Percentiles rank a stretch among this genome's conserved stretches.
These are phyloP conservation scores for Begonia masoniana DNA, from an alignment of 306 rosid genomes.

Conservation along the genomic window DNA sequence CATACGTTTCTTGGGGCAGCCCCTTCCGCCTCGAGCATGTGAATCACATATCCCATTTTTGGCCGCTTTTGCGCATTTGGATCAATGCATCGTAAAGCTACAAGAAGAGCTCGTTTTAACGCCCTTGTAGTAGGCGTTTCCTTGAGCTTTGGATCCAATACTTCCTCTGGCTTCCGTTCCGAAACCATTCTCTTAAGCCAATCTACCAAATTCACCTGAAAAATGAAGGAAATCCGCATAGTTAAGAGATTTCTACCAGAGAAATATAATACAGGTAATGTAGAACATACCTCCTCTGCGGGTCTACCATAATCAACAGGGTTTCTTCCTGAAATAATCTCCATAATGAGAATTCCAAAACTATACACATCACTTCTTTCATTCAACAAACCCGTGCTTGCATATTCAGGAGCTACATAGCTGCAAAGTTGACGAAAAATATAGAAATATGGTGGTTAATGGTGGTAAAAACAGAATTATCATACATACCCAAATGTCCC, in stretches of 20 bases:
- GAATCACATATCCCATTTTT: constrained; percentile 79
- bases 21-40: constrained; percentile 94
- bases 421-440: constrained; percentile 19
- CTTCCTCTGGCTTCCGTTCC: constrained; percentile 63
- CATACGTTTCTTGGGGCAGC: constrained; percentile 60
- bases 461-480: no score
- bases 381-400: constrained; percentile 86
- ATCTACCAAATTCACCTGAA: constrained; percentile 76
- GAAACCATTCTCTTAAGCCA: constrained; percentile 90
- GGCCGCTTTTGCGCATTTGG: constrained; percentile 77
- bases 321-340: constrained; percentile 78
- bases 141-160: constrained; percentile 69
- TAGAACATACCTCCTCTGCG: constrained; percentile 52
- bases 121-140: constrained; percentile 71
- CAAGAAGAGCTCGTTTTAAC: constrained; percentile 73
- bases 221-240: not conserved
- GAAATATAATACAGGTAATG: constrained; percentile 5
- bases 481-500: constrained; percentile 78
- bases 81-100: constrained; percentile 76
- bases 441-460: no score
- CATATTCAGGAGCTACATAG: constrained; percentile 92
- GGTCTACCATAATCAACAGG: constrained; percentile 79
- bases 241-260: not conserved
- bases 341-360: constrained; percentile 88
- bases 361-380: constrained; percentile 81